Evolutionary conservation across 495 filamentous ascomycete species (phyloP), one percentile per base, ranked within the genome.

Genomic region (Penicillium tannophilum): DNA sequence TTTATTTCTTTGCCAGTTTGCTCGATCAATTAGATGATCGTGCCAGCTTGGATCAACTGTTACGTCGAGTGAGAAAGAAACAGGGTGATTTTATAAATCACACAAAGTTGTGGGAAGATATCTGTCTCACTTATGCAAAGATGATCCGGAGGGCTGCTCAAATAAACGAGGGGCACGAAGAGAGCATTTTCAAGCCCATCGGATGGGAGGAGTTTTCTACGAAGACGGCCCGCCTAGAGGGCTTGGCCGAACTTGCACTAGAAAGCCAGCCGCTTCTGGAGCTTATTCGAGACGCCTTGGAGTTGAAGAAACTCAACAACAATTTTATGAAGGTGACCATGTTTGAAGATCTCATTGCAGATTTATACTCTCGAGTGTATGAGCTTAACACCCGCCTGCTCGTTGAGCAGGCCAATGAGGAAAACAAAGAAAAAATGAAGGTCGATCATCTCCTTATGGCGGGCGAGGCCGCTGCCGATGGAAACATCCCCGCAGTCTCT

Each of bases 291-390:
- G 95, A 99, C 55, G 86, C 86, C 6, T 79, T 90, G 48, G 93
- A 98, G 65, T 75, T 98, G n/a, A 96, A 96, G 67, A 93, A 90
- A 62, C 81, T 93, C 42, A 97, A 97, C 70, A 85, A 85, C 47
- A 86, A 86, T 52, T 81, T 94, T 9, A 93, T 93, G 86, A 96
- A 93, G 67, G 84, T 87, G 6, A 83, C 86, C 2, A 79, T 88
- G 33, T 90, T 97, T 44, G 95, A 98, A 66, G 94, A 98, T 67
- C 79, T 98, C 30, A 88, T 97, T 53, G 86, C 85, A 14, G 94
- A 99, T 68, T 82, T 89, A 31, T 99, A 94, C 70, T 87, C 90
- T 3, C 78, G 83, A n/a, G 76, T 98, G 8, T 97, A 93, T 71
- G 75, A 81, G 42, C 71, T 79, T 57, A 75, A 84, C 61, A 72